A percentile compares a stretch with the other conserved stretches of the same genome.
Conservation (phyloP, 2,329 filamentous ascomycete genomes). For the Cercospora brassicicola region DNA sequence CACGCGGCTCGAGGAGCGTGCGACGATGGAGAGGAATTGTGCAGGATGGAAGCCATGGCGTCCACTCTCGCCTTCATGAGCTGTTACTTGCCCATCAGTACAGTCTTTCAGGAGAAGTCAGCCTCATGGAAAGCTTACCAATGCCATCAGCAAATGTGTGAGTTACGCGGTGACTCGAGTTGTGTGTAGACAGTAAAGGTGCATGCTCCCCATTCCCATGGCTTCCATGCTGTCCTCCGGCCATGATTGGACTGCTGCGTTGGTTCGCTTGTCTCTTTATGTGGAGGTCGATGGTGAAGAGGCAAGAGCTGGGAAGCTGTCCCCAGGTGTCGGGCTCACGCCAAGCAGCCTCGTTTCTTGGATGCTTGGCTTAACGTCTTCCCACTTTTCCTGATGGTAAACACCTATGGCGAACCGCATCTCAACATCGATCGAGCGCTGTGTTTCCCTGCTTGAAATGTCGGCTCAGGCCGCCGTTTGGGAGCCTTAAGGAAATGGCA, state of each 20-base stretch:
- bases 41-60: conserved; percentile 46
- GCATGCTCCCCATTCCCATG: conserved; percentile 14
- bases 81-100: conserved; percentile 1
- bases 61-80: conserved; percentile 49
- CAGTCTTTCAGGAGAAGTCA: not conserved
- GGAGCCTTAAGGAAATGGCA: not conserved
- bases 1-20: conserved; percentile 46
- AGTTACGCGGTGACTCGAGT: conserved; percentile 11
- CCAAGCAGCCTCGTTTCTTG: conserved; percentile 8
- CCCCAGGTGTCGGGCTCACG: not conserved
- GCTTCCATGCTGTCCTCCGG: not conserved
- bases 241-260: not conserved
- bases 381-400: not conserved
- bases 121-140: not conserved
- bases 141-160: conserved; percentile 25
- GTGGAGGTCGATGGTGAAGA: not conserved
- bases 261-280: not conserved
- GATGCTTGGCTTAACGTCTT: not conserved
- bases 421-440: not conserved
- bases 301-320: not conserved
- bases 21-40: conserved; percentile 48
- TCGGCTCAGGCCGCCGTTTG: not conserved
- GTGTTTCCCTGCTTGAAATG: not conserved
- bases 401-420: not conserved
- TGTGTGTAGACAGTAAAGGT: conserved; percentile 16